Evolutionary conservation across 345 rosid species (phyloP), one percentile per base, ranked within the genome.

Genomic region (Mangifera indica): DNA sequence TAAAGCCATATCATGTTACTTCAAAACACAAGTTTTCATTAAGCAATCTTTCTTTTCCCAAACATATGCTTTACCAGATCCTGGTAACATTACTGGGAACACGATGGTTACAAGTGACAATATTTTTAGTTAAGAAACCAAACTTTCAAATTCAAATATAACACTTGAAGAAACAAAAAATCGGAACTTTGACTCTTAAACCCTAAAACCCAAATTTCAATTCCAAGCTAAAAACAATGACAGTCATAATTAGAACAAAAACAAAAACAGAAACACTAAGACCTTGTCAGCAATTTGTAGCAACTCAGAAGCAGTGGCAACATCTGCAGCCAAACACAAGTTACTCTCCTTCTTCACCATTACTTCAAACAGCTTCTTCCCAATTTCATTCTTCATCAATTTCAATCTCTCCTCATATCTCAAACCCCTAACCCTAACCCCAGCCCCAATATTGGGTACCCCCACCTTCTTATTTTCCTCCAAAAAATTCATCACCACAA

Each of bases 261-360:
- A 46, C 32, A 59, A 20, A 2, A 57, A n/a, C 2, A 11, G 15
- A 15, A 54, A 69, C 25, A 2, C 34, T 7, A 2, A 1, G 37
- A 92, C 98, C 87, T 94, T 90, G 29, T 94, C 95, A 6, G 98
- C 98, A 48, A 94, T 80, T 3, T 86, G 87, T 49, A 95, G 96
- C 88, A 95, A 84, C 76, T 95, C 96, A 21, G 88, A 85, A 3
- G 97, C 96, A 46, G 98, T 90, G 18, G 90, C 93, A 67, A 94
- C n/a, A n/a, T n/a, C n/a, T n/a, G n/a, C n/a, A n/a, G n/a, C n/a
- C n/a, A n/a, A n/a, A n/a, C n/a, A n/a, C 42, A 95, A 85, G 83
- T 92, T 92, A 21, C 89, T 92, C 82, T 92, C 86, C 71, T 95
- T 95, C 87, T 83, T 80, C 71, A 86, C 78, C 99, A 95, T 95